These are phyloP conservation scores for Phytophthora sp. DNA, from an alignment of 352 stramenopile genomes.

Conservation along the genomic window DNA sequence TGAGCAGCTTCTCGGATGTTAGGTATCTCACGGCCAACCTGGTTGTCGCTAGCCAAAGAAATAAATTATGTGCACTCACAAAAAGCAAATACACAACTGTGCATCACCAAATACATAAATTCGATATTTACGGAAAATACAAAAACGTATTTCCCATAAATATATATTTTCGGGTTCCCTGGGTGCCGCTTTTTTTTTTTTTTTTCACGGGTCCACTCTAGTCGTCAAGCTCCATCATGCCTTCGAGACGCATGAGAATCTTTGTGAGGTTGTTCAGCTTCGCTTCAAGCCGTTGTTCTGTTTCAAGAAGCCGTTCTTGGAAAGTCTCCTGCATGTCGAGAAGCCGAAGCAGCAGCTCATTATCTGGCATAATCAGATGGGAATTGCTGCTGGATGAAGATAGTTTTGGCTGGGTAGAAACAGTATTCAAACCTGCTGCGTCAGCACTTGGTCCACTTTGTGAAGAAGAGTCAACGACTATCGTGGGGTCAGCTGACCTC, in stretches of 20 bases:
- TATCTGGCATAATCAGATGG: slow-evolving; percentile 41
- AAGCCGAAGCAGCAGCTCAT: slow-evolving; percentile 55
- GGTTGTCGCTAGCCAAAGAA: too few species aligned
- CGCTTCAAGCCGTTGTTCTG: slow-evolving; percentile 67
- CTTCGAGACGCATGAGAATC: slow-evolving; percentile 68
- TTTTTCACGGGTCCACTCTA: too few species aligned
- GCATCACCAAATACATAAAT: too few species aligned
- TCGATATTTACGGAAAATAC: too few species aligned
- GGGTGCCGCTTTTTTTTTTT: too few species aligned
- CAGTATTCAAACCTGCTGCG: background rate
- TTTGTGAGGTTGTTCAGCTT: slow-evolving; percentile 77
- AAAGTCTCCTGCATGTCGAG: slow-evolving; percentile 64
- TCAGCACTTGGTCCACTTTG: slow-evolving; percentile 21
- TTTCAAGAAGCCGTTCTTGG: slow-evolving; percentile 64
- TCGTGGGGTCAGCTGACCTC: background rate
- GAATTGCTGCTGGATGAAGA: slow-evolving; percentile 3
- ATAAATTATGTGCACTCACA: too few species aligned
- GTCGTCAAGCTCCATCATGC: slow-evolving; percentile 61
- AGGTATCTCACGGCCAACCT: too few species aligned
- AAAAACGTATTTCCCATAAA: too few species aligned
- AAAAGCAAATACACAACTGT: too few species aligned
- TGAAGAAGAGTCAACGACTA: background rate
- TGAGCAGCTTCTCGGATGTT: too few species aligned
- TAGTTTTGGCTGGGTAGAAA: background rate
- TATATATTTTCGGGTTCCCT: too few species aligned